These are phyloP conservation scores for Lactifluus rugatus DNA, from an alignment of 768 basidiomycete species.

Conservation along the genomic window DNA sequence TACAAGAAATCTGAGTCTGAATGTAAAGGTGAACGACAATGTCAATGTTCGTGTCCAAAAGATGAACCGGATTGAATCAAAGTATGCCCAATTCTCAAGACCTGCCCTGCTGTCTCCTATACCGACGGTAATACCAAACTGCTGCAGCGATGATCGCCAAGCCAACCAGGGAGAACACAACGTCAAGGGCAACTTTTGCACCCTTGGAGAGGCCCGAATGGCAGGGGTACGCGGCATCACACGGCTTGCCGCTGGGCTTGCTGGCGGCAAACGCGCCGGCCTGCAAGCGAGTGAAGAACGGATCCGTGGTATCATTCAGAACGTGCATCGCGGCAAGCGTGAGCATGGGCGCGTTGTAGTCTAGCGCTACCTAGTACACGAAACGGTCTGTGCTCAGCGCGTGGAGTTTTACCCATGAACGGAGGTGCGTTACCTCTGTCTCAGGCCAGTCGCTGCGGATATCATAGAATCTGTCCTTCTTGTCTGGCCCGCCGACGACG, in stretches of 20 bases:
- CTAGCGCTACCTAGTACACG: constrained; percentile 54
- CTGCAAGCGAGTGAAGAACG: constrained; percentile 65
- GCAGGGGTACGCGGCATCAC: constrained; percentile 58
- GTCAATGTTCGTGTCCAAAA: background rate
- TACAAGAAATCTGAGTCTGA: background rate
- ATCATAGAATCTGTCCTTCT: constrained; percentile 68
- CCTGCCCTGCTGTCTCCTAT: constrained; percentile 8
- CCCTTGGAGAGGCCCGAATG: constrained; percentile 45
- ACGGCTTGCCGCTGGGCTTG: constrained; percentile 60
- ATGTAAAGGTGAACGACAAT: background rate
- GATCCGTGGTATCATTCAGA: constrained; percentile 58
- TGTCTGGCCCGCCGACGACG: constrained; percentile 79
- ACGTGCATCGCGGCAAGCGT: constrained; percentile 73
- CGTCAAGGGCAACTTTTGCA: constrained; percentile 62
- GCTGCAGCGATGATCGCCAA: constrained; percentile 41
- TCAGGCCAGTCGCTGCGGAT: constrained; percentile 85
- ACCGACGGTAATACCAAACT: constrained; percentile 20
- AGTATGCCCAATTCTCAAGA: constrained; percentile 2
- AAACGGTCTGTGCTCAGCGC: background rate
- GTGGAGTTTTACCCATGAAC: background rate
- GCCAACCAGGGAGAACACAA: constrained; percentile 54
- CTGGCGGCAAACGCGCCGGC: constrained; percentile 56
- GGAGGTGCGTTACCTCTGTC: constrained; percentile 48
- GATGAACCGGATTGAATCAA: no score
- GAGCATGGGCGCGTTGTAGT: constrained; percentile 87